Conservation (phyloP, 2,329 filamentous ascomycete genomes). For the Neopestalotiopsis sp. region DNA sequence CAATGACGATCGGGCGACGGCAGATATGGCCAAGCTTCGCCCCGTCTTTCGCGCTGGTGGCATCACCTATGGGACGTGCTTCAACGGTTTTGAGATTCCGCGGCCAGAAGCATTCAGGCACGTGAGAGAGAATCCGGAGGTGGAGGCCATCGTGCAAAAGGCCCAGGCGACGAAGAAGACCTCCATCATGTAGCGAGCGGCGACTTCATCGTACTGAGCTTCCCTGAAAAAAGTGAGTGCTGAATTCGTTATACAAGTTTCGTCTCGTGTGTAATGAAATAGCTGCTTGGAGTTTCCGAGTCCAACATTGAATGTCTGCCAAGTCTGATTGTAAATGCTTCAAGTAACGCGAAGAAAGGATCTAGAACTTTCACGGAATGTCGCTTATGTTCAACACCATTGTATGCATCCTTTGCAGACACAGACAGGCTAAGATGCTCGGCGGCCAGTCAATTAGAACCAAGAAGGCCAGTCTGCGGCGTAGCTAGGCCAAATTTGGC, state of each 20-base stretch:
- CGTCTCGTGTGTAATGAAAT: too few relatives aligned
- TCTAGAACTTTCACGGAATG: too few relatives aligned
- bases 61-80: conserved; percentile 23
- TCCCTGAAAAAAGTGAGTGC: too few relatives aligned
- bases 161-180: neutral
- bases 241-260: too few relatives aligned
- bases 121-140: conserved; percentile 12
- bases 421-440: too few relatives aligned
- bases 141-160: conserved; percentile 14
- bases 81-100: conserved; percentile 21
- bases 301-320: too few relatives aligned
- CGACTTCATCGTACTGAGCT: neutral
- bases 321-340: too few relatives aligned
- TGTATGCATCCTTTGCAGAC: too few relatives aligned
- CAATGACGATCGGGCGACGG: conserved; percentile 16
- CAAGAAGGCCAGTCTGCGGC: neutral
- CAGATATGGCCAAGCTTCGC: conserved; percentile 15
- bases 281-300: too few relatives aligned
- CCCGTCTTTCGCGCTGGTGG: conserved; percentile 20
- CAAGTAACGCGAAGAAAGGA: too few relatives aligned
- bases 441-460: neutral
- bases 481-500: neutral
- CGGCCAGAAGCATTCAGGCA: conserved; percentile 20
- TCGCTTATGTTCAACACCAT: too few relatives aligned
- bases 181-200: neutral